These are phyloP conservation scores for Diospyros lotus DNA, from an alignment of 148 eudicot species.

Conservation along the genomic window DNA sequence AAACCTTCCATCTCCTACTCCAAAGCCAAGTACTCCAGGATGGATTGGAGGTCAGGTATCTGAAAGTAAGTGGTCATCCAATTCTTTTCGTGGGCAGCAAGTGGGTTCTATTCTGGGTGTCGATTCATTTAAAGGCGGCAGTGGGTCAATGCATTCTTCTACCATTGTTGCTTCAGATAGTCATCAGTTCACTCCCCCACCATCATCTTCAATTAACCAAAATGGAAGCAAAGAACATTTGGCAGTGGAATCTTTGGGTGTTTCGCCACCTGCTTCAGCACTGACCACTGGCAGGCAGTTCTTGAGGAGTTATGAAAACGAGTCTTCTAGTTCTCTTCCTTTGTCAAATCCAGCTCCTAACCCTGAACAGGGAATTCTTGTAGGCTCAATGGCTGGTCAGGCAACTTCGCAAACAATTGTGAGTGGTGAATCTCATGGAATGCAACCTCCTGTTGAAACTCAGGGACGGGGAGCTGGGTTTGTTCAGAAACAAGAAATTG, in stretches of 20 bases:
- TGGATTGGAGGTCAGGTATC: constrained; percentile 24
- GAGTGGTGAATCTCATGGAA: constrained; percentile 32
- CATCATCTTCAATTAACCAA: constrained; percentile 27
- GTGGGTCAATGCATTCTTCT: constrained; percentile 43
- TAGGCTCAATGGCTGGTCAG: constrained; percentile 26
- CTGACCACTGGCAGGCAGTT: constrained; percentile 16
- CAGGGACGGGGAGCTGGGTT: constrained; percentile 29
- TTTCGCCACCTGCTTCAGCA: constrained; percentile 21
- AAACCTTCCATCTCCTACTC: constrained; percentile 79
- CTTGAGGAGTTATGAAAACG: constrained; percentile 12
- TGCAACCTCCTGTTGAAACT: constrained; percentile 28
- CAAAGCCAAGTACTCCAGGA: constrained; percentile 36
- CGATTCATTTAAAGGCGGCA: constrained; percentile 24
- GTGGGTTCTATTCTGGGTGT: constrained; percentile 22
- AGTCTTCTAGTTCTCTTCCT: constrained; percentile 12
- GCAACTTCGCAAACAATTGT: constrained; percentile 27
- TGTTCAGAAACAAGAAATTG: constrained; percentile 10
- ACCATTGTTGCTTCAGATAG: constrained; percentile 30
- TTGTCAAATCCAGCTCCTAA: constrained; percentile 14
- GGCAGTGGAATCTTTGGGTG: constrained; percentile 18
- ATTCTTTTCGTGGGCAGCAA: constrained; percentile 8
- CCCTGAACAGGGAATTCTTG: constrained; percentile 10
- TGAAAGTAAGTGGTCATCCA: constrained; percentile 26
- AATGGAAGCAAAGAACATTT: constrained; percentile 29
- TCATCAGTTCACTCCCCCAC: constrained; percentile 16